Evolutionary conservation across 306 rosid genomes (phyloP), one percentile per base, ranked within the genome.

Genomic region (Quercus glauca): DNA sequence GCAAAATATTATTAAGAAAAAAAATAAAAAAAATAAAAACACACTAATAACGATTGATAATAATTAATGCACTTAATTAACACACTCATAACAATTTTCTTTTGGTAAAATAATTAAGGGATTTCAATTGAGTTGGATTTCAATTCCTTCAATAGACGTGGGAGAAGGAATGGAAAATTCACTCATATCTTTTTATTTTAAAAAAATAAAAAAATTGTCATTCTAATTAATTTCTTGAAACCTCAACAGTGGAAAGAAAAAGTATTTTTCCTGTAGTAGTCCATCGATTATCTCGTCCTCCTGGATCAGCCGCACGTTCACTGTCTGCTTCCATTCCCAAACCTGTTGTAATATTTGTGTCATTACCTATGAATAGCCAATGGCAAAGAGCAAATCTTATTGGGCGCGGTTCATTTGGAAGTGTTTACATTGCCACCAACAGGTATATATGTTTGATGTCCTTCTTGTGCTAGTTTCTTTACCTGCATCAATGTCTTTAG

Each of bases 371-470:
- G 87, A 89, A 87, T 80, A 79, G 85, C 76, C 93, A 95, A 71
- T 95, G 99, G 99, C 90, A 90, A 79, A 95, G 90, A 78, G 99
- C 98, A 10, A 91, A 95, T 79, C 91, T 89, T 68, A 93, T 95
- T 56, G 99, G 99, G 33, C 0, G 33, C 0, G 33, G 33, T 29
- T 29, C 33, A 29, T 23, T 31, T 31, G 35, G 35, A 31, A 88
- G 96, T 77, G 98, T 95, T 71, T 95, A 88, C 80, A 96, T 86
- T 82, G 99, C 98, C 58, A 90, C 93, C 82, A 93, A 93, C 64
- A 83, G 97, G 98, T 94, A 84, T 19, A 33, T 75, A 19, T 59
- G 33, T 76, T 82, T 79, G 52, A 8, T 57, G 17, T 41, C n/a
- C n/a, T 55, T 69, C 37, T 67, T 72, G 31, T 51, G 59, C 43